These are phyloP conservation scores for Clohesyomyces aquaticus DNA, from an alignment of 495 filamentous ascomycete species.

Conservation along the genomic window DNA sequence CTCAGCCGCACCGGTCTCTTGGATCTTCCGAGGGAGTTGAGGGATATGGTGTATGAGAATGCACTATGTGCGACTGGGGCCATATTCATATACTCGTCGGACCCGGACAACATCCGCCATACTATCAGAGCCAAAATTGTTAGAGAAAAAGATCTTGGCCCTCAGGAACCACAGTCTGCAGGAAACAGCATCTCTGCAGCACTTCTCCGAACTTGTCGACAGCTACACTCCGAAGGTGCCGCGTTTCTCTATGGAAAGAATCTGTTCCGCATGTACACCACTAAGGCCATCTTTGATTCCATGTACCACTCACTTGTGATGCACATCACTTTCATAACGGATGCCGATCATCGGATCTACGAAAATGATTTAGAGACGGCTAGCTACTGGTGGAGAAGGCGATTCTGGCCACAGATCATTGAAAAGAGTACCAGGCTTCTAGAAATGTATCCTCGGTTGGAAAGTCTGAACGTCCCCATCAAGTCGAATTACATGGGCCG, in stretches of 20 bases:
- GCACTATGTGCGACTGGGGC: conserved; percentile 16
- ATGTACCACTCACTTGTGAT: conserved; percentile 4
- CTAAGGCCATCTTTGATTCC: conserved; percentile 13
- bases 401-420: conserved; percentile 26
- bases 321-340: conserved; percentile 19
- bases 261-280: conserved; percentile 22
- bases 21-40: conserved; percentile 26
- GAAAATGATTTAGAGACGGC: conserved; percentile 10
- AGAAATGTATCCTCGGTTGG: conserved; percentile 11
- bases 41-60: conserved; percentile 18
- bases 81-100: conserved; percentile 19
- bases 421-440: conserved; percentile 7
- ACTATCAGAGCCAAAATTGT: conserved; percentile 14
- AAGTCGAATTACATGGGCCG: conserved; percentile 5
- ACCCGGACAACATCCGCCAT: conserved; percentile 4
- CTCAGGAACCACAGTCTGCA: conserved; percentile 6
- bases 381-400: conserved; percentile 19
- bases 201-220: conserved; percentile 40
- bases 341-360: conserved; percentile 19
- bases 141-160: conserved; percentile 13
- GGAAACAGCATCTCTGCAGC: conserved; percentile 1
- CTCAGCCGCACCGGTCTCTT: conserved; percentile 10
- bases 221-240: conserved; percentile 39
- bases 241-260: conserved; percentile 44
- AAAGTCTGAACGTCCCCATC: conserved; percentile 23